Base-by-base conservation (phyloP, 345 rosid genomes). In the Clausena lansium region DNA sequence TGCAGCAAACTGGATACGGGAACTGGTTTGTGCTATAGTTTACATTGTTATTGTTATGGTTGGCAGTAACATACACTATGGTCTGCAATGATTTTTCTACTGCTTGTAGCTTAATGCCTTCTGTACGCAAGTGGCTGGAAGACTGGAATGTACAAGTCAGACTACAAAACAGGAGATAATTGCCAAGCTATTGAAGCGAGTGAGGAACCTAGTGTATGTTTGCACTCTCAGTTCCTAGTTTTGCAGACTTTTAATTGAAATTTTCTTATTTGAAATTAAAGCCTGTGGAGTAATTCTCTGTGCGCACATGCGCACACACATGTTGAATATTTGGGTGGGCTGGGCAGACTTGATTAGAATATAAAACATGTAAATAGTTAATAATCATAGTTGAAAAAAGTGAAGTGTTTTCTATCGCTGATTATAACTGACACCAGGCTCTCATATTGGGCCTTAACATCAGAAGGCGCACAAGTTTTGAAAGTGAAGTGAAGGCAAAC, bases 1-100 rank as follows among this genome's bases (percentile, higher is more conserved):
- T 86, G 95, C 97, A 25, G 77, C 84, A 74, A 94, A 94, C 78
- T 92, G 97, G 95, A 89, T 92, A 61, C 76, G 94, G 76, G 98
- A 94, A 89, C 87, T 94, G 84, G 97, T 92, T 82, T 81, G 75
- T 81, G 67, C 30, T 74, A 41, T 84, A 67, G 61, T 71, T 74
- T 63, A 41, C 50, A 76, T 61, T 76, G 25, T 50, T 65, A 61
- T 35, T 41, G 64, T 63, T 67, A 59, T 47, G 57, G 3, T 80
- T 76, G 33, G 59, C n/a, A 66, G 73, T 65, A 67, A 45, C 47
- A 30, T 58, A 32, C 19, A 36, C n/a, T 80, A 5, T 74, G 60
- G 10, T 74, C 82, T 77, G 33, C 82, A 69, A 77, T 57, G 78
- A 28, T 70, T 78, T 73, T 74, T 33, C 59, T 74, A 77, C 54